Conservation (phyloP, 768 basidiomycete genomes). For the Hirschioporus abietinus region DNA sequence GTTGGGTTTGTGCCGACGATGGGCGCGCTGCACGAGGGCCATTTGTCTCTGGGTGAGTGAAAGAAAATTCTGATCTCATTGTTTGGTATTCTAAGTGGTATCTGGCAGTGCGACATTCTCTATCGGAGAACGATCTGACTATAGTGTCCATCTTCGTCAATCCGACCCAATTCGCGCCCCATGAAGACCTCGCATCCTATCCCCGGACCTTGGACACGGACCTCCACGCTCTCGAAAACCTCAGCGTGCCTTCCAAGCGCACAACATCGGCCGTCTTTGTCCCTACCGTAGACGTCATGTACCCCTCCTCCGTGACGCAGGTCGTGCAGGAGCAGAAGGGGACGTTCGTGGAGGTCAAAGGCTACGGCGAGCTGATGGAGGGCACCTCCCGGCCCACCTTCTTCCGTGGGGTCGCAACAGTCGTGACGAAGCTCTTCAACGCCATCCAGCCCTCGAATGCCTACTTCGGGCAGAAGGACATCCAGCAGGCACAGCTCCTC, state of each 20-base stretch:
- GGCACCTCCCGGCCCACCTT: constrained; percentile 83
- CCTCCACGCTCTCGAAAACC: constrained; percentile 50
- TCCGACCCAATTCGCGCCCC: constrained; percentile 94
- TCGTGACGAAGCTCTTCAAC: constrained; percentile 94
- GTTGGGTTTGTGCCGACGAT: constrained; percentile 98
- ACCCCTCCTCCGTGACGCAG: constrained; percentile 86
- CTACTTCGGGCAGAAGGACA: constrained; percentile 98
- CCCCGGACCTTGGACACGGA: constrained; percentile 82
- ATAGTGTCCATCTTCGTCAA: constrained; percentile 97
- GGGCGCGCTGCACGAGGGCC: constrained; percentile 95
- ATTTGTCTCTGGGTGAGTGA: constrained; percentile 82
- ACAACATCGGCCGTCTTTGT: constrained; percentile 70
- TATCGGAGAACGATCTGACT: constrained; percentile 76
- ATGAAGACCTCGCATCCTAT: constrained; percentile 89
- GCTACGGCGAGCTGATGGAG: constrained; percentile 90
- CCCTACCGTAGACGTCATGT: constrained; percentile 80
- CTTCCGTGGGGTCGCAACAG: constrained; percentile 92
- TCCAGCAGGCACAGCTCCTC: constrained; percentile 89
- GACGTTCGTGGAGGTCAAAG: constrained; percentile 89
- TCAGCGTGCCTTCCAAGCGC: constrained; percentile 30
- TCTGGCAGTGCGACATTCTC: constrained; percentile 71
- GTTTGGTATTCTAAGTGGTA: not conserved
- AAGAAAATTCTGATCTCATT: not conserved
- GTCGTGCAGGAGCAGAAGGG: constrained; percentile 71
- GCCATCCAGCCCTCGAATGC: constrained; percentile 86